Base-by-base conservation (phyloP, 2,329 filamentous ascomycete species). In the Chrysosporium queenslandicum region DNA sequence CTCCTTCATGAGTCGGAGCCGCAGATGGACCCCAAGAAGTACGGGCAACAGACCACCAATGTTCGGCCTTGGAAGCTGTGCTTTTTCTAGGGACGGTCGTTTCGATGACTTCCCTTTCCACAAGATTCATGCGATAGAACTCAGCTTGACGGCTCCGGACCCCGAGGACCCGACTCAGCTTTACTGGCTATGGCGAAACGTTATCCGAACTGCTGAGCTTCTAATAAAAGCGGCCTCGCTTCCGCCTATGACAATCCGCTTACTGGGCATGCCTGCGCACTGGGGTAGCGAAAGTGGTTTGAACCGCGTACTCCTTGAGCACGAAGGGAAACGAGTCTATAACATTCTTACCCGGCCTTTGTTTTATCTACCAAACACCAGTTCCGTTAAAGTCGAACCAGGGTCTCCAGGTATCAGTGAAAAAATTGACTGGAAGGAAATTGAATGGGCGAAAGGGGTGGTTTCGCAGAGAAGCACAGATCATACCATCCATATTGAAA, bases 41-140 rank as follows among this genome's bases (percentile, higher is more conserved):
- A 14, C 12, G 18, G 7, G n/a, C n/a, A n/a, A 30, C 5, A 2
- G 21, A 46, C 18, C 21, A 25, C n/a, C 43, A 3, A 23, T 52
- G 43, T 37, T 34, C 27, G 23, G 20, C 30, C 25, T 41, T 23
- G 14, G 25, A 36, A 46, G 23, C 25, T 6, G 12, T 9, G 2
- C 11, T 20, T 21, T n/a, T 12, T 9, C 7, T 4, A 36, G 6
- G 25, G 37, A 52, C 30, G 4, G 7, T 11, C 34, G 49, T 16
- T 48, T 55, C 16, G 21, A 52, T 29, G 52, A 49, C 12, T 52
- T 55, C 16, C 49, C 53, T 8, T 52, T 55, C 29, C 36, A 48
- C 43, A 55, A 55, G 25, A 48, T 55, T 39, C 34, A 8, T 2
- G 20, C 43, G 8, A 43, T 55, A 29, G 43, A 48, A 45, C 42